These are phyloP conservation scores for Rhododendron kiyosumense DNA, from an alignment of 148 eudicot genomes.

Conservation along the genomic window DNA sequence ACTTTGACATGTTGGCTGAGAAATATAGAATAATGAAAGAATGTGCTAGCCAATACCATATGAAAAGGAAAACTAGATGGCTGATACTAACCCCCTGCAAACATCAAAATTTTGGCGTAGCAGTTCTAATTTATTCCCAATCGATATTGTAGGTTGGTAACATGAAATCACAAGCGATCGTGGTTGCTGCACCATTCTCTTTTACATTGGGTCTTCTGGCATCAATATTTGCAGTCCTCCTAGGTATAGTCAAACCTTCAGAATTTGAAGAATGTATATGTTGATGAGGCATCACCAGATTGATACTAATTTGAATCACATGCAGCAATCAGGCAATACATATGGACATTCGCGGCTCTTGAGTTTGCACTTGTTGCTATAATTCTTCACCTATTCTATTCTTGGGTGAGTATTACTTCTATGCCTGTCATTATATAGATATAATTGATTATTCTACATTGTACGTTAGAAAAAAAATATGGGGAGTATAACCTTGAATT, in stretches of 20 bases:
- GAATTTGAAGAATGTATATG: neutral
- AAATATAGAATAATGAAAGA: neutral
- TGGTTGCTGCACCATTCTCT: slow-evolving; percentile 83
- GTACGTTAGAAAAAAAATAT: neutral
- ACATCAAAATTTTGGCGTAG: neutral
- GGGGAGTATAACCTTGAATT: neutral
- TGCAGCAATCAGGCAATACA: slow-evolving; percentile 83
- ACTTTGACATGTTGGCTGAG: neutral
- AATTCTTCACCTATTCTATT: slow-evolving; percentile 54
- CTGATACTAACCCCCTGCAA: neutral
- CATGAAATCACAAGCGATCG: slow-evolving; percentile 58
- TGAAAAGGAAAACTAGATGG: neutral
- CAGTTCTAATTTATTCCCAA: neutral
- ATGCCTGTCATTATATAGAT: neutral
- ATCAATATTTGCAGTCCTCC: slow-evolving; percentile 64
- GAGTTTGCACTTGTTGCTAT: slow-evolving; percentile 79
- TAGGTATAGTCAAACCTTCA: slow-evolving; percentile 42
- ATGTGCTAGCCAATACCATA: neutral
- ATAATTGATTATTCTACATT: neutral
- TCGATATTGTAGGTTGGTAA: slow-evolving; percentile 45
- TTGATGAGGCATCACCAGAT: neutral
- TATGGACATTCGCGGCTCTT: slow-evolving; percentile 89
- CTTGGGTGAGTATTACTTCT: slow-evolving; percentile 40
- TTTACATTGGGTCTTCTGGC: slow-evolving; percentile 58
- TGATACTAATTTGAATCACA: slow-evolving; percentile 13